Conservation (phyloP, 345 rosid species). For the Ricinus communis region DNA sequence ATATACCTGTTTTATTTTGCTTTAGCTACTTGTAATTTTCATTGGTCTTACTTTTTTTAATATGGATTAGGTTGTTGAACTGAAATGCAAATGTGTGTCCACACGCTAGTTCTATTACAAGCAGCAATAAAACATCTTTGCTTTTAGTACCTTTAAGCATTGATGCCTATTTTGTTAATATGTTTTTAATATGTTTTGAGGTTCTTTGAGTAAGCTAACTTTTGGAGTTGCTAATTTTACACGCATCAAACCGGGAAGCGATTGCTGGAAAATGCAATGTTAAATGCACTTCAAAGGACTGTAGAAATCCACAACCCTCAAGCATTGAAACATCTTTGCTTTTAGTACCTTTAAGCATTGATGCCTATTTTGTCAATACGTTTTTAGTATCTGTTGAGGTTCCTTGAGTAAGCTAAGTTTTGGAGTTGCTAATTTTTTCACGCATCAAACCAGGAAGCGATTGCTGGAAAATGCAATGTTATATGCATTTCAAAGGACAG, state of each 20-base stretch:
- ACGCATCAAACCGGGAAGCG: constrained; percentile 54
- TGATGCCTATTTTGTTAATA: background rate
- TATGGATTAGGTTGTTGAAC: background rate
- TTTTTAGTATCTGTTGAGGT: background rate
- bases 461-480: constrained; percentile 87
- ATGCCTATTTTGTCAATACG: background rate
- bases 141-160: background rate
- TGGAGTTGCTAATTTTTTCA: constrained; percentile 5
- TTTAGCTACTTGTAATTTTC: background rate
- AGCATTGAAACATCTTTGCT: background rate
- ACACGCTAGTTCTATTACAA: background rate
- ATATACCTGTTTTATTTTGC: background rate
- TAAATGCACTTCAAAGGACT: constrained; percentile 73
- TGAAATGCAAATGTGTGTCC: background rate
- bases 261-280: constrained; percentile 89
- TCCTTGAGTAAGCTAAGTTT: background rate
- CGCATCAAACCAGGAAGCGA: constrained; percentile 58
- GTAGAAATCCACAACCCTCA: constrained; percentile 65
- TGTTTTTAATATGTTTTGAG: background rate
- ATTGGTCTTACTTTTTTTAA: background rate
- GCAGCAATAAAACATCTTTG: background rate
- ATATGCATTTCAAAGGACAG: constrained; percentile 73
- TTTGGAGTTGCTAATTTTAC: constrained; percentile 4
- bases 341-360: background rate
- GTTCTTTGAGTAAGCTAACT: background rate